These are phyloP conservation scores for Brassica hybrid DNA, from an alignment of 441 rosid genomes.

Conservation along the genomic window DNA sequence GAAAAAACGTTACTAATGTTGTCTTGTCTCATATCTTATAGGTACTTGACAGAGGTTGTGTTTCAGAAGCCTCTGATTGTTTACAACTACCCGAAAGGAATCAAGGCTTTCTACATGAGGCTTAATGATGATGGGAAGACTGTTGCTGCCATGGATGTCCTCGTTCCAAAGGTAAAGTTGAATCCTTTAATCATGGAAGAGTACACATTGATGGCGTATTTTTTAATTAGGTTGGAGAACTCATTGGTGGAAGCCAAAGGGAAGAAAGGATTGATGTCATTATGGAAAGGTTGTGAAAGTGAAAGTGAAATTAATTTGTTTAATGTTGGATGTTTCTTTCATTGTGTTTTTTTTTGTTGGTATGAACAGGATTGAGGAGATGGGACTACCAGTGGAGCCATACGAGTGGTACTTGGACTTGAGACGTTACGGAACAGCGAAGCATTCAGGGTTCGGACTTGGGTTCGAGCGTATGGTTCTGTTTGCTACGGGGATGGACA, in stretches of 20 bases:
- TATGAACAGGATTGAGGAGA: slow-evolving; percentile 34
- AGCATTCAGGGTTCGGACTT: slow-evolving; percentile 91
- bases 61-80: slow-evolving; percentile 93
- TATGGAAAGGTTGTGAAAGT: slow-evolving; percentile 36
- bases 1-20: neutral
- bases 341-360: neutral
- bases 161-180: slow-evolving; percentile 81
- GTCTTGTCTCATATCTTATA: slow-evolving; percentile 38
- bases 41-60: slow-evolving; percentile 84
- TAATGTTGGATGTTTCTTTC: neutral
- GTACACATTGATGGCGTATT: neutral
- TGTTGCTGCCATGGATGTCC: slow-evolving; percentile 98
- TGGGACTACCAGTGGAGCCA: slow-evolving; percentile 72
- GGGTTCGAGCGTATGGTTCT: slow-evolving; percentile 96
- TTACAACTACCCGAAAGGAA: slow-evolving; percentile 92
- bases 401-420: slow-evolving; percentile 96
- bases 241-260: slow-evolving; percentile 49
- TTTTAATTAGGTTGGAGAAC: slow-evolving; percentile 43
- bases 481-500: slow-evolving; percentile 91
- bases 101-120: slow-evolving; percentile 97
- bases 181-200: neutral
- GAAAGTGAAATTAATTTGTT: slow-evolving; percentile 4
- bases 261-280: slow-evolving; percentile 43
- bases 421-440: slow-evolving; percentile 87
- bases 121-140: slow-evolving; percentile 88